Percentiles rank a stretch among this genome's conserved stretches.
These are phyloP conservation scores for Zychaea mexicana DNA, from an alignment of 371 early-diverging fungal species.

Conservation along the genomic window DNA sequence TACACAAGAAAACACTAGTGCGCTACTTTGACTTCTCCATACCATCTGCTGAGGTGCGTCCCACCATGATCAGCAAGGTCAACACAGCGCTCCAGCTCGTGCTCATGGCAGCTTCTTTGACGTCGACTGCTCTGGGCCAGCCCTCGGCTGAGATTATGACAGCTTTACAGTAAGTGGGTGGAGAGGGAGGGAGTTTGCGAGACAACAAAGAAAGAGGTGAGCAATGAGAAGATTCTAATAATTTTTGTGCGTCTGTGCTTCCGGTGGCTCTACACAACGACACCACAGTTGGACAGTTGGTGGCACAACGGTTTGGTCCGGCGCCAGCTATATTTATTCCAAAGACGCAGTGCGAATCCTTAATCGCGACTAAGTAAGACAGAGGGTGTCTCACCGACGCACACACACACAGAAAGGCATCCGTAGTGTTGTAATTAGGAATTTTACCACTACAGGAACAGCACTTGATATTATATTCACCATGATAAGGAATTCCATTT, in stretches of 20 bases:
- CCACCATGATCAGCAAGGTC: constrained; percentile 86
- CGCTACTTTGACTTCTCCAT: constrained; percentile 91
- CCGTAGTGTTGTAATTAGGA: not conserved
- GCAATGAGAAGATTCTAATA: constrained; percentile 4
- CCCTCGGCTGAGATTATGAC: constrained; percentile 40
- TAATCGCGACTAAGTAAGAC: constrained; percentile 13
- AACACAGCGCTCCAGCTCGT: constrained; percentile 91
- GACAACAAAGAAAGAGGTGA: not conserved
- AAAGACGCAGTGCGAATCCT: constrained; percentile 76
- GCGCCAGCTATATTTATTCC: constrained; percentile 75
- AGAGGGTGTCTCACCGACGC: not conserved
- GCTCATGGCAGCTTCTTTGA: constrained; percentile 79
- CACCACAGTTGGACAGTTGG: constrained; percentile 74
- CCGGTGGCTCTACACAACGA: no score
- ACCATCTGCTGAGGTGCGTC: constrained; percentile 90
- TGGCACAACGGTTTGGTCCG: constrained; percentile 83
- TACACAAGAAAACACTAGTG: constrained; percentile 70
- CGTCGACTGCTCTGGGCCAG: constrained; percentile 36
- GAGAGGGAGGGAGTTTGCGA: not conserved
- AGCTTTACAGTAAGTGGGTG: constrained; percentile 48
- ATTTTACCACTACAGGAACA: not conserved
- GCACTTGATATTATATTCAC: no score
- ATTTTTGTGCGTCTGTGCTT: constrained; percentile 7
- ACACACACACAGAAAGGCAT: no score
- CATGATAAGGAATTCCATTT: constrained; percentile 2